These are phyloP conservation scores for Penicillium dipodomyicola DNA, from an alignment of 495 filamentous ascomycete genomes.

Conservation along the genomic window DNA sequence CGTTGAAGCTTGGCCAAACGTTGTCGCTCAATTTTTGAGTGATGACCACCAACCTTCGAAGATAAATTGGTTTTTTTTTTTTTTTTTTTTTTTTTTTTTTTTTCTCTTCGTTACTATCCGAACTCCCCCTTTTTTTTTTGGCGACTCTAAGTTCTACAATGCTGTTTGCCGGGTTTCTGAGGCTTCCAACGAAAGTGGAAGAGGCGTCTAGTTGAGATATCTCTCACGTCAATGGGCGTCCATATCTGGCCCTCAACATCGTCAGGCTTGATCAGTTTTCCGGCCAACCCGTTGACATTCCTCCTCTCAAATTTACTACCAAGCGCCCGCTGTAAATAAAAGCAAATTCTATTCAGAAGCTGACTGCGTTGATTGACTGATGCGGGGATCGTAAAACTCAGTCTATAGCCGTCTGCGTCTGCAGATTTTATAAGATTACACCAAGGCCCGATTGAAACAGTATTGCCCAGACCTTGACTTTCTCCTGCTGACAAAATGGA, in stretches of 20 bases:
- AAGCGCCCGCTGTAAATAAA: background rate
- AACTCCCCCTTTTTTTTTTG: too few relatives aligned
- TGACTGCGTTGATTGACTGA: background rate
- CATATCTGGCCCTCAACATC: too few relatives aligned
- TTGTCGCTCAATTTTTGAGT: too few relatives aligned
- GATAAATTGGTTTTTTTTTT: background rate
- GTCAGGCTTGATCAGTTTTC: slow-evolving; percentile 2
- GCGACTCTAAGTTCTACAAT: too few relatives aligned
- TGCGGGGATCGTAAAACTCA: background rate
- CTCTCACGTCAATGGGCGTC: too few relatives aligned
- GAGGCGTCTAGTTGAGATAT: too few relatives aligned
- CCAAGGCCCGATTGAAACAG: background rate
- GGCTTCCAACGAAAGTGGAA: too few relatives aligned
- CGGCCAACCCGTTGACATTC: background rate
- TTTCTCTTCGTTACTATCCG: background rate
- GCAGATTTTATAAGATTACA: background rate
- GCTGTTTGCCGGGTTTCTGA: too few relatives aligned
- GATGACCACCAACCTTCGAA: background rate
- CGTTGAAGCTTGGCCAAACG: too few relatives aligned
- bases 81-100: too few relatives aligned
- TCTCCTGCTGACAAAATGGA: slow-evolving; percentile 1
- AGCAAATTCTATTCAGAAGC: background rate
- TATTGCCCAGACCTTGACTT: slow-evolving; percentile 4
- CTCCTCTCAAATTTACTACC: background rate
- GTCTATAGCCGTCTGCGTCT: background rate